These are phyloP conservation scores for Cercospora citrullina DNA, from an alignment of 2,329 filamentous ascomycete genomes.

Conservation along the genomic window DNA sequence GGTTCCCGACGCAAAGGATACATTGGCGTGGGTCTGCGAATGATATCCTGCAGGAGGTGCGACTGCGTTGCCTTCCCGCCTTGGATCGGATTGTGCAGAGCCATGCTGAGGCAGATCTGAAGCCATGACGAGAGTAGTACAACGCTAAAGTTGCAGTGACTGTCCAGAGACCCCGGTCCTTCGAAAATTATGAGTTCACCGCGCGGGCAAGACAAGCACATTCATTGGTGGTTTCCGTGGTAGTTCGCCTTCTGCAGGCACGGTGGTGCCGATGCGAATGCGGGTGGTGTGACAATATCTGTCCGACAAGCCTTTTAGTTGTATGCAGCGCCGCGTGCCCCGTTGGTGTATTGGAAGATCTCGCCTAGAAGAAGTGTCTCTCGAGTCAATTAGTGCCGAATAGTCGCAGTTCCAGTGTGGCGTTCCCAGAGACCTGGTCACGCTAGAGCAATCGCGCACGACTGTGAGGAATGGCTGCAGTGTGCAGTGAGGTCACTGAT, in stretches of 20 bases:
- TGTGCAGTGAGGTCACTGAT: constrained; percentile 18
- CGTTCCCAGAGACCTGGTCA: constrained; percentile 16
- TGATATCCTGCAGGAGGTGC: constrained; percentile 16
- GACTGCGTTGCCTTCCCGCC: constrained; percentile 18
- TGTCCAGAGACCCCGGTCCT: constrained; percentile 11
- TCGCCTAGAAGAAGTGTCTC: background rate
- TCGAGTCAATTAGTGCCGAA: constrained; percentile 8
- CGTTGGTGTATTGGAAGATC: background rate
- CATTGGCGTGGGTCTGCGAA: constrained; percentile 22
- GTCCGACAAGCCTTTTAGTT: background rate
- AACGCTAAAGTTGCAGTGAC: constrained; percentile 22
- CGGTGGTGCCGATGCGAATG: background rate
- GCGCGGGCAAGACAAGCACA: background rate
- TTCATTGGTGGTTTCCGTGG: background rate
- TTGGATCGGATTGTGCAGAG: constrained; percentile 19
- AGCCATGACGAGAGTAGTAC: constrained; percentile 24
- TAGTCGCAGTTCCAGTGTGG: constrained; percentile 16
- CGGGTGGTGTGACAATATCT: constrained; percentile 1
- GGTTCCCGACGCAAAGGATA: constrained; percentile 22
- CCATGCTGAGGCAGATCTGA: constrained; percentile 18
- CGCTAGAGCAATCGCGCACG: constrained; percentile 21
- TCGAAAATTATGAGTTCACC: constrained; percentile 5
- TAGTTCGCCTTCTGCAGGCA: background rate
- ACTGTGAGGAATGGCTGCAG: constrained; percentile 24
- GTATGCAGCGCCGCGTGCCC: constrained; percentile 2